Evolutionary conservation across 768 basidiomycete genomes (phyloP).

Genomic region (Xerocomus potaroensis): DNA sequence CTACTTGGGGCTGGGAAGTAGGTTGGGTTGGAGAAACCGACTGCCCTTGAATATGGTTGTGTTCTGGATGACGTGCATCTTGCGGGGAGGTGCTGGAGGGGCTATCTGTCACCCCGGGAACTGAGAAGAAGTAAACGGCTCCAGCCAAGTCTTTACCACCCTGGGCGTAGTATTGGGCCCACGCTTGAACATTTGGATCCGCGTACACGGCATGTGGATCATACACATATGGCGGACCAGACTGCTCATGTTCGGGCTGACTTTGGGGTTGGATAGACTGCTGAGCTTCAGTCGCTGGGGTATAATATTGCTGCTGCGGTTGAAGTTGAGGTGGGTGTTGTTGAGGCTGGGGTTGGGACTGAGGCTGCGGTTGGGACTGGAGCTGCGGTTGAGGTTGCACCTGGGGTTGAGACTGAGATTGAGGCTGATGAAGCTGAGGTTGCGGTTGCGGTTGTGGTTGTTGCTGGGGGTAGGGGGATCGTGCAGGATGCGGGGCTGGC

Average conservation of each 20-base stretch:
- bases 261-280: conserved; percentile 11
- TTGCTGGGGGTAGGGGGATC: conserved; percentile 32
- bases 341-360: conserved; percentile 26
- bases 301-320: conserved; percentile 20
- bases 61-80: conserved; percentile 4
- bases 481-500: conserved; percentile 24
- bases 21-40: conserved; percentile 15
- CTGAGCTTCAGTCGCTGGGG: conserved; percentile 4
- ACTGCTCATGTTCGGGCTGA: conserved; percentile 18
- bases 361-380: conserved; percentile 38
- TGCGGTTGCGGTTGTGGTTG: conserved; percentile 23
- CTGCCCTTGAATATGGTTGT: conserved; percentile 13
- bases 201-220: conserved; percentile 65
- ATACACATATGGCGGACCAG: conserved; percentile 50
- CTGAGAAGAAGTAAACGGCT: conserved; percentile 73
- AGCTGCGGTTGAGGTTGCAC: conserved; percentile 28
- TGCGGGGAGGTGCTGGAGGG: conserved; percentile 14
- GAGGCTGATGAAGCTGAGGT: conserved; percentile 28
- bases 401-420: conserved; percentile 29
- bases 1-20: conserved; percentile 13
- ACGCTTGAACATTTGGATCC: conserved; percentile 80
- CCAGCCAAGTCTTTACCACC: conserved; percentile 74
- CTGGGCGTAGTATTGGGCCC: conserved; percentile 82
- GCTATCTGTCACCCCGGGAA: conserved; percentile 65
- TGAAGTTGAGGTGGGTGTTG: conserved; percentile 32